Conservation (phyloP, 106 monocot genomes). For the Dendrobium chrysotoxum region DNA sequence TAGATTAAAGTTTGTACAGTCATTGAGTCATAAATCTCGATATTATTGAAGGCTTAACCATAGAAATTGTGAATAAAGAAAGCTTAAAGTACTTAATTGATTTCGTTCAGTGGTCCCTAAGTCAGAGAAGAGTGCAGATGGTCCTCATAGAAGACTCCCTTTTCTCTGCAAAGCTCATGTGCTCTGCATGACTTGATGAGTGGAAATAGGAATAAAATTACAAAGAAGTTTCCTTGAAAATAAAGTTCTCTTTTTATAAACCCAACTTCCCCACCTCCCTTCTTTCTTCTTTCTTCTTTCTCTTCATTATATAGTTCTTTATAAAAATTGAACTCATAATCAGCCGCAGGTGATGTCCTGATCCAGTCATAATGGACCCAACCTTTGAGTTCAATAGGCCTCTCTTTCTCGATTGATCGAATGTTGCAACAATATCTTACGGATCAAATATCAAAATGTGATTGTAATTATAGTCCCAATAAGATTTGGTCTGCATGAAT, state of each 20-base stretch:
- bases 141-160: not conserved
- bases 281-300: no score
- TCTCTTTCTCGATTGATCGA: no score
- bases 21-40: not conserved
- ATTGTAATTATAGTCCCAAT: no score
- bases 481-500: no score
- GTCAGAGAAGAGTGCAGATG: constrained; percentile 3
- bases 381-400: no score
- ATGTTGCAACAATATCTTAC: no score
- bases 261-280: no score
- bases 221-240: not conserved
- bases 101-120: not conserved
- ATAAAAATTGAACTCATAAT: no score
- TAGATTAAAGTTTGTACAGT: not conserved
- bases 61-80: not conserved
- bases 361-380: no score
- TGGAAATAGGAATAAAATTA: not conserved
- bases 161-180: constrained; percentile 7
- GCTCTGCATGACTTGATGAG: not conserved
- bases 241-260: not conserved
- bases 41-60: not conserved
- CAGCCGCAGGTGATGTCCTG: no score
- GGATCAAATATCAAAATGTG: no score
- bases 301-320: no score
- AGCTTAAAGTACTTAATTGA: not conserved